Percentiles rank a stretch among this genome's conserved stretches.
These are phyloP conservation scores for Mycena venus DNA, from an alignment of 768 basidiomycete genomes.

Conservation along the genomic window DNA sequence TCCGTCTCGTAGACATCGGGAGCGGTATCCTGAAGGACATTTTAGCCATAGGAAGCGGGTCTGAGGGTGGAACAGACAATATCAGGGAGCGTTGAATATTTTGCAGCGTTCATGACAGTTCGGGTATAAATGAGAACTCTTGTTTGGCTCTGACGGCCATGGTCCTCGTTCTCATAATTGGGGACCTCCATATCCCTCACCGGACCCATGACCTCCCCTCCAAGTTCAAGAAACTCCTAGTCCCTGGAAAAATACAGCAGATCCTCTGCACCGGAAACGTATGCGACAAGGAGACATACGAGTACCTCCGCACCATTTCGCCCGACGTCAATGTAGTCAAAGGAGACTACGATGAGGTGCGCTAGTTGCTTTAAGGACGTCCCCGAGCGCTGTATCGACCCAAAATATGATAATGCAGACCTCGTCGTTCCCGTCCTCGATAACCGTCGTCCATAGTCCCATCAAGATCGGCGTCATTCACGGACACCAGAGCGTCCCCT, in stretches of 20 bases:
- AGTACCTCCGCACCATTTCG: conserved; percentile 94
- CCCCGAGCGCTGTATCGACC: not conserved
- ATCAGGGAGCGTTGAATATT: conserved; percentile 93
- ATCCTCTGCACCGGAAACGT: conserved; percentile 98
- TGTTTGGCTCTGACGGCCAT: conserved; percentile 52
- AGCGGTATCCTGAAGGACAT: conserved; percentile 78
- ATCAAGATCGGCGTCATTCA: conserved; percentile 94
- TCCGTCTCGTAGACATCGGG: conserved; percentile 95
- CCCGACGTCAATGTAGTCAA: conserved; percentile 92
- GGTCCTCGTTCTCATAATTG: conserved; percentile 96
- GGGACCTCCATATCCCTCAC: conserved; percentile 97
- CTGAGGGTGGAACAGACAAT: conserved; percentile 73
- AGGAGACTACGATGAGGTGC: conserved; percentile 96
- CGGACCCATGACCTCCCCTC: conserved; percentile 90
- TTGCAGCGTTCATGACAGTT: conserved; percentile 71
- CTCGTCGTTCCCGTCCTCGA: conserved; percentile 82
- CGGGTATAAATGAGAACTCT: conserved; percentile 1
- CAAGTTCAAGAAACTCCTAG: conserved; percentile 97
- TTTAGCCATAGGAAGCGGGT: conserved; percentile 17
- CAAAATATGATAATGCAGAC: conserved; percentile 57
- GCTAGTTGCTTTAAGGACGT: conserved; percentile 34
- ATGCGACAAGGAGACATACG: conserved; percentile 97
- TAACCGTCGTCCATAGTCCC: conserved; percentile 84
- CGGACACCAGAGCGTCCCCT: conserved; percentile 94
- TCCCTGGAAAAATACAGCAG: conserved; percentile 97